phyloP scores from a whole-genome alignment of 2,329 filamentous ascomycete species.

The Phialocephala sp. region DNA sequence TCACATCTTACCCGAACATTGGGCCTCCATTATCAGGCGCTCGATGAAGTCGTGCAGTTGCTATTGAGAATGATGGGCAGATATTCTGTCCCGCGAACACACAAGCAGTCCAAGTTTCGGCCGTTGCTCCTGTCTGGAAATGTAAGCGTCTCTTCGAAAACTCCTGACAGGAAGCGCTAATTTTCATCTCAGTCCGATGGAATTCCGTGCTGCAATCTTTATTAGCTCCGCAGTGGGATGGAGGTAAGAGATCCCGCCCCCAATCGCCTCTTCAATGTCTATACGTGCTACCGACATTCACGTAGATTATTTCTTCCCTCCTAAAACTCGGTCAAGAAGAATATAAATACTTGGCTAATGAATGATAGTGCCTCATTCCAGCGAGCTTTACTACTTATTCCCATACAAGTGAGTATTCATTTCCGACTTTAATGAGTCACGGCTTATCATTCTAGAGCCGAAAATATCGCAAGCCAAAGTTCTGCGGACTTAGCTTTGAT shows the following conservation, averaged over 20 bases:
- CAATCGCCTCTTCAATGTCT: too few relatives aligned
- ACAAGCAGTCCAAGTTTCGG: constrained; percentile 21
- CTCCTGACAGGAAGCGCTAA: background rate
- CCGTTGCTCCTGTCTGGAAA: constrained; percentile 19
- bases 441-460: background rate
- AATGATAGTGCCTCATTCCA: constrained; percentile 21
- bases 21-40: constrained; percentile 26
- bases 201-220: constrained; percentile 23
- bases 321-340: too few relatives aligned
- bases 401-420: constrained; percentile 10
- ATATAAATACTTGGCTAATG: background rate
- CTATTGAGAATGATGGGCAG: constrained; percentile 27
- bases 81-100: constrained; percentile 23
- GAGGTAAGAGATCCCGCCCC: background rate
- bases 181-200: constrained; percentile 20
- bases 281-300: too few relatives aligned
- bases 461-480: constrained; percentile 17
- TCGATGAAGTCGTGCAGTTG: constrained; percentile 25
- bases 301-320: too few relatives aligned
- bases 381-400: constrained; percentile 26
- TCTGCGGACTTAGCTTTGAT: constrained; percentile 16
- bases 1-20: constrained; percentile 17
- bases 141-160: constrained; percentile 7
- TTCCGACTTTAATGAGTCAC: background rate
- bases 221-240: constrained; percentile 2